A percentile compares a stretch with the other conserved stretches of the same genome.
These are phyloP conservation scores for Trichosporon coremiiforme DNA, from an alignment of 1,284 basidiomycete species.

Conservation along the genomic window DNA sequence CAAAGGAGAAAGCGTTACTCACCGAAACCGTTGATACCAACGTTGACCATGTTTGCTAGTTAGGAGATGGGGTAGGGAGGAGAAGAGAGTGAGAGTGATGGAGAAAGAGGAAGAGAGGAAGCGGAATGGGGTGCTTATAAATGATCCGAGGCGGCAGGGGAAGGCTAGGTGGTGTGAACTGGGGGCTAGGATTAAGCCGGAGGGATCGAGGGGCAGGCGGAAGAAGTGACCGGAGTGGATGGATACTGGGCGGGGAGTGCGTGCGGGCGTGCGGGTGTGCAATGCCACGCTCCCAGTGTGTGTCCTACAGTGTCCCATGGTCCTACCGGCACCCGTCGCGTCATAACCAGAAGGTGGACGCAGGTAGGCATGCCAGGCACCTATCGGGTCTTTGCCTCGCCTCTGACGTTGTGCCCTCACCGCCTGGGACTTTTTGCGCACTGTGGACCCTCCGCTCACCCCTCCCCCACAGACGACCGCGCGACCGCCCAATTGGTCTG, in stretches of 20 bases:
- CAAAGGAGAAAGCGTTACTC: slow-evolving; percentile 49
- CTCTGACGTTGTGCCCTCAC: background rate
- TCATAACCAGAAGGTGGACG: background rate
- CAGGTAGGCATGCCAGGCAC: background rate
- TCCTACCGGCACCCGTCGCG: background rate
- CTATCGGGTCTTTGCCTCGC: background rate
- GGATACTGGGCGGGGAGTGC: no score
- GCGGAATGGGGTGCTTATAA: slow-evolving; percentile 13
- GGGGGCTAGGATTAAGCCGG: slow-evolving; percentile 1
- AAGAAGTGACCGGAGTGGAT: slow-evolving; percentile 2
- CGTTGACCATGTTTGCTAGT: slow-evolving; percentile 65
- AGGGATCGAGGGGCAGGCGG: background rate
- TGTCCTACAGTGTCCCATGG: no score
- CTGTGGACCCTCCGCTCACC: background rate
- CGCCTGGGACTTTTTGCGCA: no score
- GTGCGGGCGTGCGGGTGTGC: slow-evolving; percentile 5
- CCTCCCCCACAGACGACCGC: background rate
- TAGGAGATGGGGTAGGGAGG: slow-evolving; percentile 23
- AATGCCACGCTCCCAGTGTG: no score
- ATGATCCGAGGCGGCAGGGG: slow-evolving; percentile 11
- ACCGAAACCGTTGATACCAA: slow-evolving; percentile 97
- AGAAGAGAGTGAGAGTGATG: slow-evolving; percentile 23
- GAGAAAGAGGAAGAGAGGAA: slow-evolving; percentile 2
- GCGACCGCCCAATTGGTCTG: slow-evolving; percentile 10
- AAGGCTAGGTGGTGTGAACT: slow-evolving; percentile 1